Base-by-base conservation (phyloP, 2,329 filamentous ascomycete genomes). In the Thelonectria discophora region DNA sequence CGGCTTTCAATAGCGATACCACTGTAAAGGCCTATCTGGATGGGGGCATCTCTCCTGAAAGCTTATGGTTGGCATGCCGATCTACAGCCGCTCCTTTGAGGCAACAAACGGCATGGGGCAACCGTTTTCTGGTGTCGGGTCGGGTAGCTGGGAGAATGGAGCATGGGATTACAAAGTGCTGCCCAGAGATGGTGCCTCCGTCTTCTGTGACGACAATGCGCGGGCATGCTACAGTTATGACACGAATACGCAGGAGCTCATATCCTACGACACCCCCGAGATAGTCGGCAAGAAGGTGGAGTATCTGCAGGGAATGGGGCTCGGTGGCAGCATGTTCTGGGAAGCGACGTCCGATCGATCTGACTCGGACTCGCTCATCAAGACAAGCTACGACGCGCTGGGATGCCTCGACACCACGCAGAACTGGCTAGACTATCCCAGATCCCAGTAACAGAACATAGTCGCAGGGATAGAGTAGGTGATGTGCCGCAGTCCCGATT, bases 281-380 rank as follows among this genome's bases (percentile, higher is more conserved):
- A 84, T 88, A 67, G 82, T 87, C 15, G 73, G 51, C 72, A n/a
- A 78, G 64, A 96, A 94, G 79, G 86, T 87, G 2, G 70, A 79
- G 4, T 94, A 89, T 73, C 84, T 92, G 65, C 82, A 84, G 74
- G 72, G 77, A 45, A 80, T 82, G 48, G 83, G 86, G 0, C 82
- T 95, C 0, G 91, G 88, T 3, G 92, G 92, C 17, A 87, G 85
- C 20, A 94, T 95, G 91, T 95, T 91, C 84, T 96, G 92, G 92
- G 91, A 94, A 74, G 88, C 86, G 9, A 91, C 87, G 60, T 87
- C 82, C 3, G 92, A 95, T 73, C 84, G 83, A 69, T 81, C 70
- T 4, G 86, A 82, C 13, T 77, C 75, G 10, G 81, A 82, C 2
- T 91, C 88, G 67, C 77, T 94, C 65, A 88, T 90, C 48, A 70